Evolutionary conservation across 2,329 filamentous ascomycete genomes (phyloP).

Genomic region (Arthroderma sp.): DNA sequence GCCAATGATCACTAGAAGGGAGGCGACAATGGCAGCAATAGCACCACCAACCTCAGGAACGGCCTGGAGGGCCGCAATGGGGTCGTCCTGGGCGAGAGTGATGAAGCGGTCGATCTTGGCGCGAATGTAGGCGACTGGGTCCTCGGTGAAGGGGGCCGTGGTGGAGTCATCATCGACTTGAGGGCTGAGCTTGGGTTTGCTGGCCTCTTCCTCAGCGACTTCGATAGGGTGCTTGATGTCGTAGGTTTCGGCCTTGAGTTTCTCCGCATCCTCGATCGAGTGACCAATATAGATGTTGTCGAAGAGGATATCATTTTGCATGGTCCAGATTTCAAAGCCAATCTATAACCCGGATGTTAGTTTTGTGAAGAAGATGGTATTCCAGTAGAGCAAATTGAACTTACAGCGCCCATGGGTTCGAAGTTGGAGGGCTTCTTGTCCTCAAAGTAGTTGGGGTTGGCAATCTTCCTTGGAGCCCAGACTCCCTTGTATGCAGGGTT

Average conservation of each 20-base stretch:
- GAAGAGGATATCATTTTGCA: conserved; percentile 97
- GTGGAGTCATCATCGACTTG: conserved; percentile 54
- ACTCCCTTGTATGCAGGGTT: conserved; percentile 97
- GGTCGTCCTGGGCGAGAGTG: conserved; percentile 69
- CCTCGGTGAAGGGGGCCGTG: conserved; percentile 68
- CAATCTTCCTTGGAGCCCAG: conserved; percentile 90
- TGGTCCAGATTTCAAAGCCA: conserved; percentile 99
- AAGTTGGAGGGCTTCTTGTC: conserved; percentile 95
- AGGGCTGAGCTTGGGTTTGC: conserved; percentile 56
- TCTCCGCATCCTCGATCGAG: conserved; percentile 82
- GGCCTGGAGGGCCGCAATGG: conserved; percentile 71
- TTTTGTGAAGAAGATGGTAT: conserved; percentile 5
- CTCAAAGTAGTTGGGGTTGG: conserved; percentile 93
- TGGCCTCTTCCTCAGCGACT: conserved; percentile 63
- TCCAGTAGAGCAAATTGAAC: conserved; percentile 28
- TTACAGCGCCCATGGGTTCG: conserved; percentile 92
- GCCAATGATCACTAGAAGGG: conserved; percentile 57
- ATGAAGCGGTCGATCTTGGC: conserved; percentile 92
- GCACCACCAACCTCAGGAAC: conserved; percentile 84
- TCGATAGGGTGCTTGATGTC: conserved; percentile 77
- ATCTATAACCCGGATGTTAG: conserved; percentile 44
- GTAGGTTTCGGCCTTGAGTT: conserved; percentile 80
- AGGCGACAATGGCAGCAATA: conserved; percentile 57
- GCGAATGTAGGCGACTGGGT: conserved; percentile 75
- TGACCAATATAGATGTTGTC: conserved; percentile 99